phyloP scores from a whole-genome alignment of 306 rosid genomes.

The Albizia julibrissin region DNA sequence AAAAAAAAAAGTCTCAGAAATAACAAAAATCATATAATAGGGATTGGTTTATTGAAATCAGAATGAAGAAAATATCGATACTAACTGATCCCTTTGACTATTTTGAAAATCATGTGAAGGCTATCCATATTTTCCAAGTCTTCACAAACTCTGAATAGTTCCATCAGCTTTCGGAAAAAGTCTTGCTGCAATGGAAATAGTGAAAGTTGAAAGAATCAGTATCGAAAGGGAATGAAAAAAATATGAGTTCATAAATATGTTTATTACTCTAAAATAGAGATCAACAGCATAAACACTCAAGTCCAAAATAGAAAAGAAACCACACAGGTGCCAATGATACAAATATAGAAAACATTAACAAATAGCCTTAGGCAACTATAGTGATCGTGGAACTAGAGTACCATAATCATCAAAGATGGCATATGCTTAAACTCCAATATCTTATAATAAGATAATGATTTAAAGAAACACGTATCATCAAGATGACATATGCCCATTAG shows the following conservation, averaged over 20 bases:
- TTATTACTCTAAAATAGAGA: not conserved
- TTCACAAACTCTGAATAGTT: constrained; percentile 74
- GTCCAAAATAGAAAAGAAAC: not conserved
- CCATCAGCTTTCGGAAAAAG: constrained; percentile 80
- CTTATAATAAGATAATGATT: not conserved
- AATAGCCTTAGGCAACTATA: constrained; percentile 18
- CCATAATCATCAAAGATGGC: not conserved
- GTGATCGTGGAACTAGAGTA: not conserved
- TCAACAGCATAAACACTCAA: not conserved
- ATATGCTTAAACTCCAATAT: not conserved
- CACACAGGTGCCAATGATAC: not conserved
- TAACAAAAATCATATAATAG: constrained; percentile 14
- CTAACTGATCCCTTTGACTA: constrained; percentile 91
- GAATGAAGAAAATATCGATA: constrained; percentile 36
- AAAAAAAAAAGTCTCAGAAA: constrained; percentile 27
- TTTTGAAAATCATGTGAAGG: constrained; percentile 90
- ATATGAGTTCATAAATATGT: not conserved
- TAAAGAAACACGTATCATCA: not conserved
- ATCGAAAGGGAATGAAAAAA: not conserved
- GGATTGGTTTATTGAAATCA: constrained; percentile 3
- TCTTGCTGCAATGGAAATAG: constrained; percentile 69
- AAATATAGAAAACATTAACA: constrained; percentile 1
- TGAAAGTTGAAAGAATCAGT: not conserved
- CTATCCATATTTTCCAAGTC: constrained; percentile 80
- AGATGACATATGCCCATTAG: not conserved